A percentile compares a stretch with the other conserved stretches of the same genome.
Conservation (phyloP, 2,329 filamentous ascomycete species). For the Aspergillus sp. region DNA sequence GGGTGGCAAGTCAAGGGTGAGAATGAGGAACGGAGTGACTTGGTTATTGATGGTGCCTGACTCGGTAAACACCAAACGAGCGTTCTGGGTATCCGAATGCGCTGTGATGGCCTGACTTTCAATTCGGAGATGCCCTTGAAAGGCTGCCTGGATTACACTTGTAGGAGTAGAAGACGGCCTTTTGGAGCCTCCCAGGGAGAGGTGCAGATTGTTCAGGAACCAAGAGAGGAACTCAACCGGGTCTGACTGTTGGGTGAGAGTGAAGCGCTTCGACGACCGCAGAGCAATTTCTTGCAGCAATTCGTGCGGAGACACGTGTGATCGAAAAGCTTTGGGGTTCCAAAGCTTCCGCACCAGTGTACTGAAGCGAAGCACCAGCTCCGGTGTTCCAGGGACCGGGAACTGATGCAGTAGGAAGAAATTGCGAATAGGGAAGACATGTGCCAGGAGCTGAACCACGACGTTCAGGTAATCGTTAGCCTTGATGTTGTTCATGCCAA, state of each 20-base stretch:
- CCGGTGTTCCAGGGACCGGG: constrained; percentile 55
- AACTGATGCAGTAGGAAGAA: constrained; percentile 87
- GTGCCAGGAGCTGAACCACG: constrained; percentile 82
- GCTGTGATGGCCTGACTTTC: constrained; percentile 93
- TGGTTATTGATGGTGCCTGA: constrained; percentile 75
- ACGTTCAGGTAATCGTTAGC: constrained; percentile 99
- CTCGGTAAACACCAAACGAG: constrained; percentile 89
- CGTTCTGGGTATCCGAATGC: constrained; percentile 72
- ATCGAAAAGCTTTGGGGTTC: constrained; percentile 95
- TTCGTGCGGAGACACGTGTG: constrained; percentile 95
- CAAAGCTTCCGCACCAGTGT: constrained; percentile 94
- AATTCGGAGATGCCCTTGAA: constrained; percentile 87
- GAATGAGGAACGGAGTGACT: constrained; percentile 75
- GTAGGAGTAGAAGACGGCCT: constrained; percentile 63
- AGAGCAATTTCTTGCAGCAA: constrained; percentile 91
- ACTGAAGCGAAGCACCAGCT: constrained; percentile 82
- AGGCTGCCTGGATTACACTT: constrained; percentile 85
- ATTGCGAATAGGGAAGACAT: constrained; percentile 84
- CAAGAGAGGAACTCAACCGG: constrained; percentile 95
- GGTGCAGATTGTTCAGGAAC: constrained; percentile 94
- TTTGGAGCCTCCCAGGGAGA: constrained; percentile 84
- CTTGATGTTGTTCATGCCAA: constrained; percentile 99
- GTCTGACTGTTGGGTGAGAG: constrained; percentile 83
- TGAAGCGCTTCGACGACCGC: constrained; percentile 87
- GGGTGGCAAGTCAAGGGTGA: constrained; percentile 87